Evolutionary conservation across 257 asterid genomes (phyloP), one percentile per base, ranked within the genome.

Genomic region (Nicotiana tomentosiformis): DNA sequence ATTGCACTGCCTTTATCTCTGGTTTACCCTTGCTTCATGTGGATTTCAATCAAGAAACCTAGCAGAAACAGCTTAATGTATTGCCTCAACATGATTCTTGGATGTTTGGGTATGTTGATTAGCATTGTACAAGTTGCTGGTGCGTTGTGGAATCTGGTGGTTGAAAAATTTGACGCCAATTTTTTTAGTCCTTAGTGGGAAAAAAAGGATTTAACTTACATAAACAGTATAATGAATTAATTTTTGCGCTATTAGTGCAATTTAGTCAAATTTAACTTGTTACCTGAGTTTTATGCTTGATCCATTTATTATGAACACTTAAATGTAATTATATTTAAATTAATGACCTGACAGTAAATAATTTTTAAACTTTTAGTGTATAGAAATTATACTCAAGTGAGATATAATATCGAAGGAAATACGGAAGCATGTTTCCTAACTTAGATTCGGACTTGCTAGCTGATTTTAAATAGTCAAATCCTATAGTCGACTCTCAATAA

Each of bases 21-120:
- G 32, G 89, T 83, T 2, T 93, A 92, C 66, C 98, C 98, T 7
- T 95, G 97, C 82, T 84, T 93, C 83, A 95, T 92, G 95, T 93
- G 96, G 96, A 66, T 90, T 51, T 84, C 88, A 26, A 88, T 93
- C 74, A 88, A 89, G 86, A 91, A 90, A 37, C 92, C 96, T 15
- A 67, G 17, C 9, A 80, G 64, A 12, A 66, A 58, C 35, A 84
- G 90, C 78, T 43, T 57, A 15, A 81, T 78, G 81, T 92, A 97
- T 96, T 88, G 88, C 26, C 66, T 92, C 8, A 92, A 95, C 77
- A 1, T 88, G 82, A 88, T 86, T 10, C 84, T 95, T 9, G 97
- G 96, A 5, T 86, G 37, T 20, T 51, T 67, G 4, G 97, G 97
- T 0, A 23, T 76, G 11, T 58, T 87, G 57, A 72, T 90, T 64